Evolutionary conservation across 805 yeast species (phyloP), one percentile per base, ranked within the genome.

Genomic region (Candida endomychidarum): DNA sequence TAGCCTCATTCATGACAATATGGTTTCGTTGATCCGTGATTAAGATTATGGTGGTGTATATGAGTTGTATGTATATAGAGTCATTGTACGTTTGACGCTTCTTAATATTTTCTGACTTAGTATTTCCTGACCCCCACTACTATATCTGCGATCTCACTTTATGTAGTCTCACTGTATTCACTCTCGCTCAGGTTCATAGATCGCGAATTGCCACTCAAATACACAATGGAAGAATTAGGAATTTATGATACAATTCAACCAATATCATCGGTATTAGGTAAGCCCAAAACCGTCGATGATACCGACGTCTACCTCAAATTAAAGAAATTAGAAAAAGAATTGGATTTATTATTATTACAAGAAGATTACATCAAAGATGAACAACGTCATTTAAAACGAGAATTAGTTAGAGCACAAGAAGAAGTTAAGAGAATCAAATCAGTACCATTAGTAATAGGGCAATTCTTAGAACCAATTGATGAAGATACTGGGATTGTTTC

Each of bases 301-400:
- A 60, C 65, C 17, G 98, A 93, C 60, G 84, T 84, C 26, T 93
- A 93, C 65, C 67, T 87, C 50, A 84, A 77, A 52, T 73, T 91
- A 53, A 95, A 93, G 75, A 86, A 81, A 58, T 75, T 93, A 48
- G 95, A 95, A 60, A 88, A 90, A 51, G 96, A 91, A 58, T 75
- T 86, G 55, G 96, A 91, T 52, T 70, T 93, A 37, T 68, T 93
- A 47, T 67, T 77, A 44, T 72, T 93, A 49, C 99, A 93, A 65
- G 99, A 93, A 62, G 97, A 90, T 45, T 95, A 91, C 63, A 89
- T 93, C 60, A 93, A 95, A 58, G 99, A 93, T 62, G 99, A 93
- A 63, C 97, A 90, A 59, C 93, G 96, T 58, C 96, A 91, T 66
- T 74, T 93, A 61, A 90, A 88, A 57, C 78, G 97, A 50, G 99